Conservation (phyloP, 2,329 filamentous ascomycete species). For the Colletotrichum sp. region DNA sequence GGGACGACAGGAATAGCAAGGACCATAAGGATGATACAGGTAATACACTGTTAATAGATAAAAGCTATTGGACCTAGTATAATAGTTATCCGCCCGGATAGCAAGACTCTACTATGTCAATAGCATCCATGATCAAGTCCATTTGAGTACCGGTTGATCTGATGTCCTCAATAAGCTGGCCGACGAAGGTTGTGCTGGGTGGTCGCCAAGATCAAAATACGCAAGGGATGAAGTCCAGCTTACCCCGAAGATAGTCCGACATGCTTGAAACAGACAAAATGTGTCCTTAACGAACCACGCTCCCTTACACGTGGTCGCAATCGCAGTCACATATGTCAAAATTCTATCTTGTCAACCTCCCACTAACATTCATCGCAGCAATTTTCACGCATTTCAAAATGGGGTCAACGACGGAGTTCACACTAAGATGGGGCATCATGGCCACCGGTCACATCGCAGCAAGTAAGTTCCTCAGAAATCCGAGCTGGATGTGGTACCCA, state of each 20-base stretch:
- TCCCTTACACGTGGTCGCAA: neutral
- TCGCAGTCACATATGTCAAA: rapidly evolving
- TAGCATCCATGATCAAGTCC: neutral
- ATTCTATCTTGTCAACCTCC: rapidly evolving
- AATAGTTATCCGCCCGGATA: too few relatives aligned
- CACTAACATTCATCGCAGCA: neutral
- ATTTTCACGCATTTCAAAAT: neutral
- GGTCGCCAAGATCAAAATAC: neutral
- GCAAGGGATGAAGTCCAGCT: neutral
- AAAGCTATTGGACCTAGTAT: too few relatives aligned
- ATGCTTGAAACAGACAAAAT: rapidly evolving
- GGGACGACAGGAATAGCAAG: too few relatives aligned
- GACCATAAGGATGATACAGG: too few relatives aligned
- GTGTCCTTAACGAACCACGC: neutral
- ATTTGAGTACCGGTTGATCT: rapidly evolving
- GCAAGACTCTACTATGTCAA: too few relatives aligned
- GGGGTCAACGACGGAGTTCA: neutral
- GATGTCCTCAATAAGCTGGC: neutral
- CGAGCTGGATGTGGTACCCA: rapidly evolving
- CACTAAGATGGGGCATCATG: neutral
- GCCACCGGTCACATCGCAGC: neutral
- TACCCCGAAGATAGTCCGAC: neutral
- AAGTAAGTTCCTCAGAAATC: neutral
- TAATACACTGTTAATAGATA: too few relatives aligned
- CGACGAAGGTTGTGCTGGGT: neutral